Conservation (phyloP, 2,329 filamentous ascomycete genomes). For the Curvularia sp. region DNA sequence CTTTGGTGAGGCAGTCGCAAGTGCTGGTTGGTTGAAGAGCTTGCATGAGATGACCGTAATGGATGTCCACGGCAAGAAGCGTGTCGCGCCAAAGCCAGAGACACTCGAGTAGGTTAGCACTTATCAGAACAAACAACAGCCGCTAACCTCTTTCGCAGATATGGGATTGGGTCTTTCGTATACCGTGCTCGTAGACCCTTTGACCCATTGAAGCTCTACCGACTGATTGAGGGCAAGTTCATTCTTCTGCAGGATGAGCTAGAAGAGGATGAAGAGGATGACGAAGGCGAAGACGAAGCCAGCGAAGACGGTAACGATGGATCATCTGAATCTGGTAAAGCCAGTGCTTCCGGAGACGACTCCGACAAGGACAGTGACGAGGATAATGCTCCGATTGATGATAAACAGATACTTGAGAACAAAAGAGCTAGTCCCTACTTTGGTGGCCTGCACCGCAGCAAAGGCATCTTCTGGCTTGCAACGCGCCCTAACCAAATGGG, state of each 20-base stretch:
- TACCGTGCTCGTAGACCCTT: slow-evolving; percentile 63
- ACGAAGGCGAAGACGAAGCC: slow-evolving; percentile 11
- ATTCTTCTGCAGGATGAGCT: slow-evolving; percentile 51
- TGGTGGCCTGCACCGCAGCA: slow-evolving; percentile 65
- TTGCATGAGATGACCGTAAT: slow-evolving; percentile 71
- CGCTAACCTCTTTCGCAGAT: slow-evolving; percentile 47
- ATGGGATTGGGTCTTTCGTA: slow-evolving; percentile 74
- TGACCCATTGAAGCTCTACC: slow-evolving; percentile 52
- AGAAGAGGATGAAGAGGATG: slow-evolving; percentile 57
- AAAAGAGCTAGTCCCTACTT: slow-evolving; percentile 64
- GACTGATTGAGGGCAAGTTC: slow-evolving; percentile 53
- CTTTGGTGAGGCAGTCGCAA: slow-evolving; percentile 67
- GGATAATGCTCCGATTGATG: slow-evolving; percentile 43
- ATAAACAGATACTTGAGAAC: slow-evolving; percentile 58
- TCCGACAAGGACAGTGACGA: slow-evolving; percentile 37
- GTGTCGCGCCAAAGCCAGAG: slow-evolving; percentile 71
- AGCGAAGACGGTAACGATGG: slow-evolving; percentile 20
- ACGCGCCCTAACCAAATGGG: slow-evolving; percentile 64
- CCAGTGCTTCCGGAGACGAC: slow-evolving; percentile 23
- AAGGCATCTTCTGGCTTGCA: slow-evolving; percentile 67
- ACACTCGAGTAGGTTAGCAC: slow-evolving; percentile 64
- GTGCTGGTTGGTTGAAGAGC: slow-evolving; percentile 74
- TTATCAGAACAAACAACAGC: not conserved
- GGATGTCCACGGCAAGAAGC: slow-evolving; percentile 62
- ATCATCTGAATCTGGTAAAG: slow-evolving; percentile 23